Evolutionary conservation across 192 early-diverging fungal genomes (phyloP).

Genomic region (Haplosporangium gracile): DNA sequence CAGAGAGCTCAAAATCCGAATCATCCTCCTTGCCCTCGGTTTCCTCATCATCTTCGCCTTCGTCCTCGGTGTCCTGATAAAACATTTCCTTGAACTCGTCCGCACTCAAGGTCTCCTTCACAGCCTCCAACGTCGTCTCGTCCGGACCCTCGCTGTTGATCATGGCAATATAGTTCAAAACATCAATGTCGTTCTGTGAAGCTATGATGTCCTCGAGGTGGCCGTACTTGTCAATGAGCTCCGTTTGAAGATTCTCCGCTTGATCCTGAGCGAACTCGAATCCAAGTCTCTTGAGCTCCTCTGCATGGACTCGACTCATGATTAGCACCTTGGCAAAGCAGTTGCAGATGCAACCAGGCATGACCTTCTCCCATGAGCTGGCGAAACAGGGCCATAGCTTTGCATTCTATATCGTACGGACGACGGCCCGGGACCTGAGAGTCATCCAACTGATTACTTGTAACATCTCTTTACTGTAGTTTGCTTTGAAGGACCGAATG

Average conservation of each 20-base stretch:
- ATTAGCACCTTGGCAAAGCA: slow-evolving; percentile 8
- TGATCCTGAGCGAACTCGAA: background rate
- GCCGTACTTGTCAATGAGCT: background rate
- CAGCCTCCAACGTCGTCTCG: background rate
- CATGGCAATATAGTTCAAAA: background rate
- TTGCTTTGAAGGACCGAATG: slow-evolving; percentile 11
- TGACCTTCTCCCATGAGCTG: background rate
- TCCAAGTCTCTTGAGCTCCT: background rate
- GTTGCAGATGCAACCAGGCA: background rate
- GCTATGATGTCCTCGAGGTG: background rate
- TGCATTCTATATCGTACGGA: background rate
- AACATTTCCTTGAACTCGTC: background rate
- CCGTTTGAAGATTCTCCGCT: background rate
- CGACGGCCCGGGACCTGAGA: background rate
- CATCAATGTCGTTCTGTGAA: background rate
- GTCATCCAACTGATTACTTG: background rate
- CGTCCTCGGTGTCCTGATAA: background rate
- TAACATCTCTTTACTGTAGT: background rate
- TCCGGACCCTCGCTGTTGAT: background rate
- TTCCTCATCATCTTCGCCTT: background rate
- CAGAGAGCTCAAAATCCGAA: background rate
- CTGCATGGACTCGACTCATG: background rate
- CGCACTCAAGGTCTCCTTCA: background rate
- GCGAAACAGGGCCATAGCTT: slow-evolving; percentile 5
- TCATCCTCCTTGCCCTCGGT: background rate